These are phyloP conservation scores for Daedaleopsis nitida DNA, from an alignment of 768 basidiomycete genomes.

Conservation along the genomic window DNA sequence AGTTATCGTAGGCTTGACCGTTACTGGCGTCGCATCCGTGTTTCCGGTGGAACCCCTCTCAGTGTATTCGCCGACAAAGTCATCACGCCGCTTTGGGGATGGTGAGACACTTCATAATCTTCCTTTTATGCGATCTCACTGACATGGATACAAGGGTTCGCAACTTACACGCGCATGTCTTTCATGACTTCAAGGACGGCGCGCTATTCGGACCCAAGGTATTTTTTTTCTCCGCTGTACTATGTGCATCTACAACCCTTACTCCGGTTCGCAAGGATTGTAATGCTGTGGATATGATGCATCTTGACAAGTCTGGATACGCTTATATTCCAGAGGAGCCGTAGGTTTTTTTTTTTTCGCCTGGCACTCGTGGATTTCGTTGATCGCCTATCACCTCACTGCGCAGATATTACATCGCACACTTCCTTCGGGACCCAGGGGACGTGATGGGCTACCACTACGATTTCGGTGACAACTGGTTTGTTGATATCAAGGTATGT, in stretches of 20 bases:
- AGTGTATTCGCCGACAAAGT: too few relatives aligned
- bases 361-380: neutral
- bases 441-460: conserved; percentile 10
- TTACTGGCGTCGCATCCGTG: too few relatives aligned
- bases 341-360: neutral
- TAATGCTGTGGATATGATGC: conserved; percentile 13
- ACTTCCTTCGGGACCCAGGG: conserved; percentile 4
- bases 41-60: too few relatives aligned
- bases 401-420: conserved; percentile 5
- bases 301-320: conserved; percentile 13
- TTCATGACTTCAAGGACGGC: conserved; percentile 9
- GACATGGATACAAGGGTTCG: conserved; percentile 2
- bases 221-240: neutral
- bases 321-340: conserved; percentile 8
- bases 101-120: too few relatives aligned
- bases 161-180: conserved; percentile 10
- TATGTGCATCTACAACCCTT: neutral
- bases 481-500: conserved; percentile 10
- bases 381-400: neutral
- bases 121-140: too few relatives aligned
- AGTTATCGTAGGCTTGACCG: too few relatives aligned
- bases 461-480: conserved; percentile 18
- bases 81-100: too few relatives aligned
- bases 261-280: neutral
- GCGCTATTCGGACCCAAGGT: conserved; percentile 12